Evolutionary conservation across 2,329 filamentous ascomycete genomes (phyloP).

Genomic region (Colletotrichum abscissum): DNA sequence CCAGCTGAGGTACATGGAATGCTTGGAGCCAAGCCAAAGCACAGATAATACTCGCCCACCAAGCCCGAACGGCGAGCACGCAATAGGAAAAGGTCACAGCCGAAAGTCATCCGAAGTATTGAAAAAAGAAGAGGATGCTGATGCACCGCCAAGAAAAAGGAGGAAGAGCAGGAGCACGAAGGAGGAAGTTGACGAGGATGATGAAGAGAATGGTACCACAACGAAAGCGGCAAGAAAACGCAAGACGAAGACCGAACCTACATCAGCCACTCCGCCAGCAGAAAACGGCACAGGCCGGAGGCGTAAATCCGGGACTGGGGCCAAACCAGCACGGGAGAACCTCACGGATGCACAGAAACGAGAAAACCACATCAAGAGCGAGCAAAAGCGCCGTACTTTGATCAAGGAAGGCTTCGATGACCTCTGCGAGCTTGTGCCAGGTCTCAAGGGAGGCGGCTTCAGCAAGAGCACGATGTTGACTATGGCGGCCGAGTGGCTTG

Average conservation of each 20-base stretch:
- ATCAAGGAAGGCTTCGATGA: slow-evolving; percentile 88
- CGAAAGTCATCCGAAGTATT: slow-evolving; percentile 40
- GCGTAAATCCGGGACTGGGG: slow-evolving; percentile 58
- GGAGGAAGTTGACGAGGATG: slow-evolving; percentile 51
- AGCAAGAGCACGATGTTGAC: slow-evolving; percentile 86
- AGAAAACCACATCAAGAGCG: slow-evolving; percentile 87
- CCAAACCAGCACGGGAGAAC: slow-evolving; percentile 72
- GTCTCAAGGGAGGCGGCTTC: slow-evolving; percentile 77
- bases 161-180: slow-evolving; percentile 65
- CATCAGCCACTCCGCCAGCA: slow-evolving; percentile 46
- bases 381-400: slow-evolving; percentile 85
- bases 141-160: slow-evolving; percentile 61
- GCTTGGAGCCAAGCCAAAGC: slow-evolving; percentile 68
- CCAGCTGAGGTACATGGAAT: slow-evolving; percentile 66
- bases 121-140: slow-evolving; percentile 50
- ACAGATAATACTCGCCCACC: slow-evolving; percentile 68
- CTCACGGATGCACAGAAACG: slow-evolving; percentile 85
- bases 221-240: slow-evolving; percentile 54
- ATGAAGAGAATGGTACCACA: slow-evolving; percentile 49
- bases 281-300: slow-evolving; percentile 55
- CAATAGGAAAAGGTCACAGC: slow-evolving; percentile 38
- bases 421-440: slow-evolving; percentile 80
- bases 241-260: slow-evolving; percentile 58
- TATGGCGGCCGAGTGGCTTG: slow-evolving; percentile 82
- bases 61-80: slow-evolving; percentile 57